Evolutionary conservation across 2,329 filamentous ascomycete genomes (phyloP), one percentile per base, ranked within the genome.

Genomic region (Xylaria hypoxylon): DNA sequence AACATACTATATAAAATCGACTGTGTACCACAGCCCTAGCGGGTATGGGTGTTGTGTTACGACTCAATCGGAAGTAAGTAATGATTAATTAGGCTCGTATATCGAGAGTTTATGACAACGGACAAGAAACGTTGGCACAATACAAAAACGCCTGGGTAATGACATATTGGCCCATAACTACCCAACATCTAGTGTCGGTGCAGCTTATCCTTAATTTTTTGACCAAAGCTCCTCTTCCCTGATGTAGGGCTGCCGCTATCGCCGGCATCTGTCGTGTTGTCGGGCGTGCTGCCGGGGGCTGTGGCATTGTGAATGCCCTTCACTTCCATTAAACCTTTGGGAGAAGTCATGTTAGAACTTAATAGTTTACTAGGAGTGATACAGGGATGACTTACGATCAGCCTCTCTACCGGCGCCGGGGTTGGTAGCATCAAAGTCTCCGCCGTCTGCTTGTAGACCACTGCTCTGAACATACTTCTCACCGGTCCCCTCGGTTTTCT

Each of bases 121-220:
- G 33, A 38, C 8, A 33, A 28, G 10, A 42, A 38, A 40, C 6
- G 31, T 28, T 42, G 50, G 15, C 19, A 55, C 42, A 38, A 50
- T 50, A 62, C 42, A 63, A 42, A 3, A 22, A 13, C n/a, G n/a
- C 22, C 51, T 17, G 19, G 11, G 5, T n/a, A 17, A n/a, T 40
- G n/a, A 55, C 45, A 22, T 13, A n/a, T 17, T 17, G 6, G 17
- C 8, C 50, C 40, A 13, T 26, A 19, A 1, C 15, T 31, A 10
- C 19, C n/a, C 24, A n/a, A 19, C 50, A 24, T 19, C 59, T 74
- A 82, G 72, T 83, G 79, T 63, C 79, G 79, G 78, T 91, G 89
- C 65, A 92, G 79, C 82, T 91, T 92, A 62, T 86, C 84, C 85
- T 91, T 92, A 78, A 92, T 86, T 80, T 90, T 90, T 64, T 89